phyloP scores from a whole-genome alignment of 2,329 filamentous ascomycete genomes.

The Zymoseptoria brevis region DNA sequence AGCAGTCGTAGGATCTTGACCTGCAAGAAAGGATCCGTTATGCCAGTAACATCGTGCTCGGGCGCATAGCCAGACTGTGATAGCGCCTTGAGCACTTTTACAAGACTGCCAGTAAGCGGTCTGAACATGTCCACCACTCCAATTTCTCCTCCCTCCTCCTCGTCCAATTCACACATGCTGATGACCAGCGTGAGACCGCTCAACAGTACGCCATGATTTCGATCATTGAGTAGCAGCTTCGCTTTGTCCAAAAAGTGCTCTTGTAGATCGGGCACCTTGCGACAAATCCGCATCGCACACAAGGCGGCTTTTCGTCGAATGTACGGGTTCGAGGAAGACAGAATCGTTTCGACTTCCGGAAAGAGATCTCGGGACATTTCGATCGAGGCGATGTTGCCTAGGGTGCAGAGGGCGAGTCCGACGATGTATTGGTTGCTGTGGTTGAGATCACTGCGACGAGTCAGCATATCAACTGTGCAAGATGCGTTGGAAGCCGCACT shows the following conservation, averaged over 20 bases:
- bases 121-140: constrained; percentile 87
- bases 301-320: constrained; percentile 93
- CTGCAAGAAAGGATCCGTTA: constrained; percentile 89
- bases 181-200: constrained; percentile 87
- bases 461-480: constrained; percentile 9
- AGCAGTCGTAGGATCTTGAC: constrained; percentile 89
- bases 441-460: constrained; percentile 66
- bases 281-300: constrained; percentile 98
- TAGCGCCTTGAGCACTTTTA: constrained; percentile 83
- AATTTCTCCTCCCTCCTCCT: constrained; percentile 83
- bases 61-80: constrained; percentile 94
- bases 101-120: constrained; percentile 72
- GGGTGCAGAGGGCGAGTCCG: constrained; percentile 86
- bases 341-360: constrained; percentile 83
- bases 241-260: constrained; percentile 97
- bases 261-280: constrained; percentile 92
- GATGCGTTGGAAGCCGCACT: constrained; percentile 50
- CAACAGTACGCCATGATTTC: constrained; percentile 90
- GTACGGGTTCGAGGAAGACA: constrained; percentile 95
- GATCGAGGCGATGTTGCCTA: constrained; percentile 94
- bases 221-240: constrained; percentile 75
- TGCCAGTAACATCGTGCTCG: constrained; percentile 95
- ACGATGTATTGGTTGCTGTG: constrained; percentile 99
- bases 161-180: constrained; percentile 89
- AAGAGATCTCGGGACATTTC: constrained; percentile 99